Percentiles rank a stretch among this genome's conserved stretches.
Evolutionary conservation across 1,139 yeast species (phyloP).

Genomic region (Williopsis jadinii): DNA sequence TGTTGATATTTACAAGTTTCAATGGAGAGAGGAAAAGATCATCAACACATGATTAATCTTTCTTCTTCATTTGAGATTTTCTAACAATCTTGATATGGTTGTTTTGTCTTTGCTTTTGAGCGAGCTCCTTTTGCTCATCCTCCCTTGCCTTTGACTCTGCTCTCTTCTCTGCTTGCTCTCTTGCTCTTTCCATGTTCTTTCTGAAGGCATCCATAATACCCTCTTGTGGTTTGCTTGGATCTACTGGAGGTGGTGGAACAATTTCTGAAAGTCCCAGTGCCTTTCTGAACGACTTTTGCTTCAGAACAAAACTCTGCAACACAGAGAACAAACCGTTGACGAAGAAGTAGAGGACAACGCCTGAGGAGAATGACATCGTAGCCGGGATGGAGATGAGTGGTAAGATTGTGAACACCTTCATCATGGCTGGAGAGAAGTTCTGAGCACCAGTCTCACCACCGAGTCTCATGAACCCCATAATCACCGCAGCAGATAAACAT

Average conservation of each 20-base stretch:
- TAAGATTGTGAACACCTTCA: slow-evolving; percentile 61
- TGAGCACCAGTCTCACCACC: slow-evolving; percentile 94
- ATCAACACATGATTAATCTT: neutral
- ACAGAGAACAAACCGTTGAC: slow-evolving; percentile 73
- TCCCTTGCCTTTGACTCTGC: slow-evolving; percentile 28
- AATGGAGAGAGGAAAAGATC: too few species aligned
- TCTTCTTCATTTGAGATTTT: slow-evolving; percentile 23
- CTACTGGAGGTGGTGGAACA: slow-evolving; percentile 39
- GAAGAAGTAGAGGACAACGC: slow-evolving; percentile 78
- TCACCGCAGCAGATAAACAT: slow-evolving; percentile 72
- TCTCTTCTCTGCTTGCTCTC: slow-evolving; percentile 38
- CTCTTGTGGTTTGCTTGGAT: slow-evolving; percentile 30
- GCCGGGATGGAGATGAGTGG: slow-evolving; percentile 81
- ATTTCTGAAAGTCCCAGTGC: slow-evolving; percentile 60
- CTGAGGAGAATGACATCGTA: slow-evolving; percentile 81
- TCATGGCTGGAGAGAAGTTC: slow-evolving; percentile 63
- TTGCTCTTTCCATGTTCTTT: slow-evolving; percentile 57
- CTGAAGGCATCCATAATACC: slow-evolving; percentile 47
- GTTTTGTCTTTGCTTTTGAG: slow-evolving; percentile 26
- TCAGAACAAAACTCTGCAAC: slow-evolving; percentile 60
- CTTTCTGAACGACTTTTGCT: slow-evolving; percentile 51
- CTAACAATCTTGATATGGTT: slow-evolving; percentile 29
- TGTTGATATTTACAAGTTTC: too few species aligned
- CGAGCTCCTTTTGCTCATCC: slow-evolving; percentile 23
- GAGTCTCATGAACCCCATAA: slow-evolving; percentile 64